Percentiles rank a stretch among this genome's conserved stretches.
Conservation (phyloP, 2,329 filamentous ascomycete species). For the Diaporthe sp. region DNA sequence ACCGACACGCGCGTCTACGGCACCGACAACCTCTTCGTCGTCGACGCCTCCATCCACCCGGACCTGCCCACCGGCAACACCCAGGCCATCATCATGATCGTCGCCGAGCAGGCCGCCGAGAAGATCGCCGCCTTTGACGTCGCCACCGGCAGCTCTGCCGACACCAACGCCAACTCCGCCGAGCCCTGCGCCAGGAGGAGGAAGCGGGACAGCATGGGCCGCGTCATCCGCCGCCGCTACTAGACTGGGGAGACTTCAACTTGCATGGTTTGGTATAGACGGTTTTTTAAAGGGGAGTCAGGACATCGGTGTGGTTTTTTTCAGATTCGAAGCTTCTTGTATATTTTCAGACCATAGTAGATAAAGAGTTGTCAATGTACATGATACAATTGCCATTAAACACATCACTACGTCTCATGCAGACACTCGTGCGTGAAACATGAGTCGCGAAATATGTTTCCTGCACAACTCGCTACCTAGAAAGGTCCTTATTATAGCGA, state of each 20-base stretch:
- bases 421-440: background rate
- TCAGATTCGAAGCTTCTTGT: constrained; percentile 31
- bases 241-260: background rate
- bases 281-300: constrained; percentile 9
- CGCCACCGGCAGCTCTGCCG: background rate
- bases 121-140: constrained; percentile 39
- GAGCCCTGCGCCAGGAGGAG: constrained; percentile 13
- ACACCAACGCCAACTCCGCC: background rate
- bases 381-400: constrained; percentile 8
- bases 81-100: constrained; percentile 56
- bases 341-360: constrained; percentile 21
- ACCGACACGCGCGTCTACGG: constrained; percentile 69
- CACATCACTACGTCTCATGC: background rate
- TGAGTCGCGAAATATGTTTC: too few species aligned
- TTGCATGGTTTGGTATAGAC: constrained; percentile 14
- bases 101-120: constrained; percentile 54
- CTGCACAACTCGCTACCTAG: background rate
- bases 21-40: constrained; percentile 72
- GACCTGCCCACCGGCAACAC: constrained; percentile 75
- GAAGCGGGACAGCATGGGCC: constrained; percentile 15
- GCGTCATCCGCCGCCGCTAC: constrained; percentile 15
- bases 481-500: background rate
- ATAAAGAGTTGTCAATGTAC: constrained; percentile 17
- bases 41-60: constrained; percentile 74
- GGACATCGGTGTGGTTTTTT: background rate